phyloP scores from a whole-genome alignment of 164 flowering plant species.

The Chimonanthus salicifolius region DNA sequence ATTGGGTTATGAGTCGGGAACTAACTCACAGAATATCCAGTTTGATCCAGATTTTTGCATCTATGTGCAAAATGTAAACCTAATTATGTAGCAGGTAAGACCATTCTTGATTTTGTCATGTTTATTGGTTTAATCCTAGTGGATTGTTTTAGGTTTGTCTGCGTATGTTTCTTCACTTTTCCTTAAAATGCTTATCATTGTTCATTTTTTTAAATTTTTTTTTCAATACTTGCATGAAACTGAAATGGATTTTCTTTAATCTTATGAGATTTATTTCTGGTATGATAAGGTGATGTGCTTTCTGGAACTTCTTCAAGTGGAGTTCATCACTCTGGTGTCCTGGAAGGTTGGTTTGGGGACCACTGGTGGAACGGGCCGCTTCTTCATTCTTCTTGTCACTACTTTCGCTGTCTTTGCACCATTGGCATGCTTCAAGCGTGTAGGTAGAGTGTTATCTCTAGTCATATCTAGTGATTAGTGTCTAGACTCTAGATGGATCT shows the following conservation, averaged over 20 bases:
- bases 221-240: not conserved
- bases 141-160: not conserved
- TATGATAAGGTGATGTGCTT: constrained; percentile 70
- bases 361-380: constrained; percentile 93
- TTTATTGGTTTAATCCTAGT: no score
- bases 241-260: not conserved
- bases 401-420: constrained; percentile 71
- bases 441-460: constrained; percentile 41
- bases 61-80: no score
- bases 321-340: constrained; percentile 73
- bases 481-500: not conserved
- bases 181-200: not conserved
- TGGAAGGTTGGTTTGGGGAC: constrained; percentile 90
- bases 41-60: no score
- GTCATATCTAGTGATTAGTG: not conserved
- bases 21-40: no score
- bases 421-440: constrained; percentile 72
- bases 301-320: constrained; percentile 82
- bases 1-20: no score
- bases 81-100: no score
- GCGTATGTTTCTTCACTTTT: not conserved
- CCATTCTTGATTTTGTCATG: not conserved
- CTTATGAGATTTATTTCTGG: not conserved
- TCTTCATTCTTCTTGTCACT: constrained; percentile 57
- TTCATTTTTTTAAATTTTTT: not conserved